A percentile compares a stretch with the other conserved stretches of the same genome.
Conservation (phyloP, 1,284 basidiomycete species). For the Rhodotorula sp. region DNA sequence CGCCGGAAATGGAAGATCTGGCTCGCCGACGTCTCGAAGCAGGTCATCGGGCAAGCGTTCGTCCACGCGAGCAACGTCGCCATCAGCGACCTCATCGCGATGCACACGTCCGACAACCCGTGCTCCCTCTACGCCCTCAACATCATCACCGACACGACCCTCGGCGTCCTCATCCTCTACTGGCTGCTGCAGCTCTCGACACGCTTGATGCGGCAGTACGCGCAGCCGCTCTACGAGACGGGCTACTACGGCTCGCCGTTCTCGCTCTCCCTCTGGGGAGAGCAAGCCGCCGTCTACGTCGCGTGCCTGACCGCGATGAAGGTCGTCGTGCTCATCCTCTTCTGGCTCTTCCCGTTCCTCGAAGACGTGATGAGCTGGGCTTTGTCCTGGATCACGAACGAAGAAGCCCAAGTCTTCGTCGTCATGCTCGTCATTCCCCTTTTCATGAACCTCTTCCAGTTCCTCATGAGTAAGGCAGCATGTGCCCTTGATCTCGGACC, state of each 20-base stretch:
- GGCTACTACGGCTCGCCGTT: conserved; percentile 85
- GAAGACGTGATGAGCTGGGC: conserved; percentile 61
- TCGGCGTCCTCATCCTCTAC: conserved; percentile 85
- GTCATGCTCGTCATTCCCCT: conserved; percentile 88
- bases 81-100: conserved; percentile 60
- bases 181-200: conserved; percentile 69
- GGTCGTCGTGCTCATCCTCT: conserved; percentile 70
- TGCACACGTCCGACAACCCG: conserved; percentile 64
- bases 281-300: conserved; percentile 81
- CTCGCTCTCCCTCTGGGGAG: conserved; percentile 38
- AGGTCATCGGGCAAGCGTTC: conserved; percentile 85
- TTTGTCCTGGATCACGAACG: conserved; percentile 66
- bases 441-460: conserved; percentile 41
- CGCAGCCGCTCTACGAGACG: conserved; percentile 73
- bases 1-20: conserved; percentile 91
- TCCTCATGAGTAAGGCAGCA: conserved; percentile 22
- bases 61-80: conserved; percentile 84
- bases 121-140: conserved; percentile 88
- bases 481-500: background rate
- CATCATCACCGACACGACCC: conserved; percentile 87
- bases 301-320: conserved; percentile 86
- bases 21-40: conserved; percentile 87
- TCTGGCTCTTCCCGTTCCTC: conserved; percentile 54
- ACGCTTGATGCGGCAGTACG: conserved; percentile 63
- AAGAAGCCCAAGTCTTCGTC: conserved; percentile 60